phyloP scores from a whole-genome alignment of 2,329 filamentous ascomycete genomes.

The Aspergillus sp. region DNA sequence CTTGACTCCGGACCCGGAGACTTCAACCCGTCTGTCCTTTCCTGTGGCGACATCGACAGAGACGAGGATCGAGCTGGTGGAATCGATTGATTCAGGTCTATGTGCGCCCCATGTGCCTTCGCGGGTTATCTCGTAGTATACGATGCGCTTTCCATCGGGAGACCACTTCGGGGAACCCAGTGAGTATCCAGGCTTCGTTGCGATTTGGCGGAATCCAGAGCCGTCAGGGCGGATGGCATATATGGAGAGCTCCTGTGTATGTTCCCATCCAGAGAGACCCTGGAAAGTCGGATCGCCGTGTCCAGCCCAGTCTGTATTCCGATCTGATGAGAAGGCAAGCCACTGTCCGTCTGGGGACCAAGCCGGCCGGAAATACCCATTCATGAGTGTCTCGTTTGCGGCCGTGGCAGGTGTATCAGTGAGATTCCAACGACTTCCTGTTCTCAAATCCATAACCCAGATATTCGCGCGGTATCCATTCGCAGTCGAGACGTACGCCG shows the following conservation, averaged over 20 bases:
- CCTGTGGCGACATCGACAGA: conserved; percentile 45
- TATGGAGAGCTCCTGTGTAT: conserved; percentile 43
- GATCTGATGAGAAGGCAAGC: conserved; percentile 44
- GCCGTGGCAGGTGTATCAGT: conserved; percentile 32
- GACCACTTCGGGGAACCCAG: conserved; percentile 43
- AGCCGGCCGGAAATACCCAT: conserved; percentile 40
- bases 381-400: conserved; percentile 24
- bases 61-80: conserved; percentile 21
- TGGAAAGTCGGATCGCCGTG: conserved; percentile 33
- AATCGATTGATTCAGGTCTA: conserved; percentile 16
- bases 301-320: conserved; percentile 44
- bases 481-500: conserved; percentile 43
- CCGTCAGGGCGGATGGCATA: conserved; percentile 42
- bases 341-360: conserved; percentile 46
- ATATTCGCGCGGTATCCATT: conserved; percentile 40
- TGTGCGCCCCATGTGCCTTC: conserved; percentile 43
- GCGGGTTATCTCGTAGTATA: conserved; percentile 43
- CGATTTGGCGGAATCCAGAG: conserved; percentile 37
- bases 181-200: conserved; percentile 33
- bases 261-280: conserved; percentile 41
- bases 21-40: conserved; percentile 30
- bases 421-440: too few species aligned
- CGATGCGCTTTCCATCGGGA: conserved; percentile 34
- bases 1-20: conserved; percentile 30
- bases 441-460: conserved; percentile 44